Base-by-base conservation (phyloP, 441 rosid species). In the Populus hybrid region DNA sequence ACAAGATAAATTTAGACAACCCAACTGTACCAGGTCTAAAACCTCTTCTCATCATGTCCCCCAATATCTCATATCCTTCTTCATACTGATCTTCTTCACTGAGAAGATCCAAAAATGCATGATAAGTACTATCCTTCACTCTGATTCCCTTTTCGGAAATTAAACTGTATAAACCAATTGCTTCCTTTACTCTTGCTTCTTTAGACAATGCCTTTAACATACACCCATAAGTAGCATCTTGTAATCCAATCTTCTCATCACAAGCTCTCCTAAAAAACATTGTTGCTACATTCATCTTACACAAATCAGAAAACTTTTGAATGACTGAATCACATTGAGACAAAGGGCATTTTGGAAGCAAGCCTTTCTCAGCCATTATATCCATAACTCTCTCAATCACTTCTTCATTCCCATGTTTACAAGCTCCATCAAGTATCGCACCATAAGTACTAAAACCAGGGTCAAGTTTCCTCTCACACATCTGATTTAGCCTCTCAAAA, bases 361-460 rank as follows among this genome's bases (percentile, higher is more conserved):
- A 75, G 35, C 75, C 79, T 80, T 84, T 87, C 81, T 87, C 84
- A 3, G 72, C 76, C 94, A 88, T 84, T 31, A 83, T 61, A 69
- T 67, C 65, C 77, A 85, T 71, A 64, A 88, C 81, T 83, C 80
- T 88, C 65, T 87, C 86, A 38, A 84, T 81, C 71, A 82, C 83
- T 80, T 81, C 88, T 10, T 64, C 66, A 40, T 89, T 82, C 59
- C 83, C 78, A 68, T 66, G 77, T 83, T 75, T 87, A 80, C 95
- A 90, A 6, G 87, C 97, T 80, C 89, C 93, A 81, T 93, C 97
- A 75, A 93, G 94, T 23, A 93, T 61, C 9, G 86, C 84, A 76
- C 91, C 75, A 73, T 83, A 88, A 67, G 89, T 79, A 79, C 68
- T 50, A 68, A 88, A 89, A 83, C 91, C 79, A 31, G 90, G 66